Percentiles rank a stretch among this genome's conserved stretches.
Conservation (phyloP, 495 filamentous ascomycete species). For the Hypoxylon lenormandii region DNA sequence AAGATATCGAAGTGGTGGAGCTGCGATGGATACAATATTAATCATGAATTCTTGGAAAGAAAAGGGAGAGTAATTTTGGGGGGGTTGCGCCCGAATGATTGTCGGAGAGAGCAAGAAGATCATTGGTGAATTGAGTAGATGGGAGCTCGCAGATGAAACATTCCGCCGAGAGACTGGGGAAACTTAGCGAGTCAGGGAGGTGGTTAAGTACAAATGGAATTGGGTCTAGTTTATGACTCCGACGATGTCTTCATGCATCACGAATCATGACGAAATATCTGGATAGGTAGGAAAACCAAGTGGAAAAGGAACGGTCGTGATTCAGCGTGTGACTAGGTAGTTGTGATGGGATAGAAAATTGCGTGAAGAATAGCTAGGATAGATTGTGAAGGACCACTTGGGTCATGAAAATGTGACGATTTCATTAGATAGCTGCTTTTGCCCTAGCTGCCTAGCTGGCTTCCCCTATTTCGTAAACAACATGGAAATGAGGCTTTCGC, state of each 20-base stretch:
- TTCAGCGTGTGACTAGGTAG: conserved; percentile 7
- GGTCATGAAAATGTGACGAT: conserved; percentile 22
- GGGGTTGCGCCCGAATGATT: conserved; percentile 32
- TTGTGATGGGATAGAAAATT: conserved; percentile 39
- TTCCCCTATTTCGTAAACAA: conserved; percentile 42
- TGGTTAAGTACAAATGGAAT: conserved; percentile 27
- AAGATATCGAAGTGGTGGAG: conserved; percentile 26
- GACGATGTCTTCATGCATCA: conserved; percentile 37
- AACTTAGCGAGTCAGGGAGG: conserved; percentile 29
- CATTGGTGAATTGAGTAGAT: conserved; percentile 35
- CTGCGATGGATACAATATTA: conserved; percentile 31
- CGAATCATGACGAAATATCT: conserved; percentile 18
- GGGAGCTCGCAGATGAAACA: conserved; percentile 45
- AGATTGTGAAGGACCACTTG: conserved; percentile 21
- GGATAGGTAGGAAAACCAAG: conserved; percentile 16
- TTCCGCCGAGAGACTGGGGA: conserved; percentile 44
- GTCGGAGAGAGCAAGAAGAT: conserved; percentile 33
- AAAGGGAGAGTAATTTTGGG: conserved; percentile 1
- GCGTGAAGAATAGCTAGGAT: not conserved
- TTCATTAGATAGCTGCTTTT: conserved; percentile 10
- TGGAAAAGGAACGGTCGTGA: conserved; percentile 15
- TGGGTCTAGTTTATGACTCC: conserved; percentile 31
- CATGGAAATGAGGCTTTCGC: conserved; percentile 36
- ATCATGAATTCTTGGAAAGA: conserved; percentile 25
- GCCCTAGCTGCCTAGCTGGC: not conserved